Evolutionary conservation across 2,329 filamentous ascomycete genomes (phyloP).

Genomic region (Chrysoporthe austroafricana): DNA sequence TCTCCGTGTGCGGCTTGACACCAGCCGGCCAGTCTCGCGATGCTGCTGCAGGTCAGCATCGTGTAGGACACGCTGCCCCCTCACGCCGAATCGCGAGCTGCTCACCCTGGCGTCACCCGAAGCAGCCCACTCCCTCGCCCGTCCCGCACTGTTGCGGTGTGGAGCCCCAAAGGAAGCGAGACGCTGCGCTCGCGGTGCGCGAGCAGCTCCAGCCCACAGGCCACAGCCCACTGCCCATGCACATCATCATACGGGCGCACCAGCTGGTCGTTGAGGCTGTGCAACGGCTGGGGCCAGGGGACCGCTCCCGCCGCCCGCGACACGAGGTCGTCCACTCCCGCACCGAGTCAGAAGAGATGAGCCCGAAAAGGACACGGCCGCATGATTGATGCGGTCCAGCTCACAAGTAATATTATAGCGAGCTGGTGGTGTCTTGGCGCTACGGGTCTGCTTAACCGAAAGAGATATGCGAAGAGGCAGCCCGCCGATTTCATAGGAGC

Average conservation of each 20-base stretch:
- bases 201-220: conserved; percentile 1
- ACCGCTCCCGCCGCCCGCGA: conserved; percentile 1
- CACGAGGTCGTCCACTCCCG: conserved; percentile 13
- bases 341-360: conserved; percentile 3
- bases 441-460: background rate
- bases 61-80: conserved; percentile 4
- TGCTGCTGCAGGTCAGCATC: background rate
- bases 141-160: conserved; percentile 2
- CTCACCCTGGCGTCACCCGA: background rate
- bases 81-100: conserved; percentile 19
- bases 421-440: conserved; percentile 6
- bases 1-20: background rate
- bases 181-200: conserved; percentile 7
- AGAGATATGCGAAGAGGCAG: background rate
- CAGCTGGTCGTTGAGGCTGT: conserved; percentile 27
- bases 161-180: conserved; percentile 15
- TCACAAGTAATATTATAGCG: conserved; percentile 1
- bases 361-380: background rate
- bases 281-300: conserved; percentile 8
- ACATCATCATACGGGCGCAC: conserved; percentile 17
- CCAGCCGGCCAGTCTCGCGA: background rate
- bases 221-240: background rate
- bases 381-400: background rate
- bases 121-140: background rate
- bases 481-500: background rate